phyloP scores from a whole-genome alignment of 768 basidiomycete genomes.

The Macrolepiota fuliginosa region DNA sequence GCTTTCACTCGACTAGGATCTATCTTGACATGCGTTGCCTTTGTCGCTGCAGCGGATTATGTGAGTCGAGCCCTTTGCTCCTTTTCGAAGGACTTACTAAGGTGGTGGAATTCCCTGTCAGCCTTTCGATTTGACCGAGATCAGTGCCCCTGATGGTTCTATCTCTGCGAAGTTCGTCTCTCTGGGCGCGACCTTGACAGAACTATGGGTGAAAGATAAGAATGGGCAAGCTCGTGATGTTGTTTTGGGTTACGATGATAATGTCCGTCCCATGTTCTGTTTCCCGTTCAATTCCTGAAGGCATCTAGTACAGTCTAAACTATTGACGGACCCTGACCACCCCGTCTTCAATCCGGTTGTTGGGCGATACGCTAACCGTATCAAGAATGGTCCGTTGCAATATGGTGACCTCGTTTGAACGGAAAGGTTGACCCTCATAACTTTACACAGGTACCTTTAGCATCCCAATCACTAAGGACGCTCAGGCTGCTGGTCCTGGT shows the following conservation, averaged over 20 bases:
- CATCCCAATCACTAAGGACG: constrained; percentile 47
- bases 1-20: background rate
- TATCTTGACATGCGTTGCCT: background rate
- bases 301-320: constrained; percentile 25
- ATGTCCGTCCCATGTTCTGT: constrained; percentile 27
- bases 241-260: constrained; percentile 58
- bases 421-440: background rate
- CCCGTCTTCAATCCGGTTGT: constrained; percentile 43
- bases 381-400: constrained; percentile 40
- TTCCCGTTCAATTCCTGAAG: background rate
- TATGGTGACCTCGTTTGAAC: background rate
- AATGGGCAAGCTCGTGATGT: constrained; percentile 47
- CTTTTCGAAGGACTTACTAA: background rate
- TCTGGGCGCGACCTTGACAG: constrained; percentile 53
- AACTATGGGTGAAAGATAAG: constrained; percentile 55
- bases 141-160: constrained; percentile 53
- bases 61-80: background rate
- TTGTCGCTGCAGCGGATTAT: background rate
- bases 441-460: constrained; percentile 45
- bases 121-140: constrained; percentile 47
- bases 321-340: constrained; percentile 44
- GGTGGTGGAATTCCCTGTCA: constrained; percentile 19
- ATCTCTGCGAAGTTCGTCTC: constrained; percentile 57
- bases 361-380: constrained; percentile 51
- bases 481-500: constrained; percentile 39